Evolutionary conservation across 1,284 basidiomycete genomes (phyloP), one percentile per base, ranked within the genome.

Genomic region (Sanguinoderma infundibulare): DNA sequence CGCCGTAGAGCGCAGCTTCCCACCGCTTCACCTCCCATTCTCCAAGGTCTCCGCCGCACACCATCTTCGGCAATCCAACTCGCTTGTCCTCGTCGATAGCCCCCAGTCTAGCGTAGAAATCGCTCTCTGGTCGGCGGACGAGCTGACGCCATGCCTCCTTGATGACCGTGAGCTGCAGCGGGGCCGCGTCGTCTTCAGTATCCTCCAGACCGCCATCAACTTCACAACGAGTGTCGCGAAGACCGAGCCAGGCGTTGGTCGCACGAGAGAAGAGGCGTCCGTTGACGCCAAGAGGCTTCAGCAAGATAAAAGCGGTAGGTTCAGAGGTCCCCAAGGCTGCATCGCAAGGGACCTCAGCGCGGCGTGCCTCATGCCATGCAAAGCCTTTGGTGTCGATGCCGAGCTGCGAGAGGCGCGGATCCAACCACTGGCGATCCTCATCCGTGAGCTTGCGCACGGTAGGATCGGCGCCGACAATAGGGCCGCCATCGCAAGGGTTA

Each of bases 131-230:
- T 3, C 9, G 47, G 0, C 56, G 53, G 1, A 55, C 34, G 5
- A 60, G 15, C 47, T 62, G 57, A 1, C 63, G 58, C 65, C 67
- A 66, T 2, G 67, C 40, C 17, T 68, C 67, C 60, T 68, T 68
- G 47, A 68, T 22, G 35, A 62, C 24, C 2, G 39, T 32, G 5
- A 61, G 22, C 34, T 51, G 24, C 17, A 44, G 28, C 1, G 0
- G 26, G 4, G 44, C 2, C 22, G 14, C 26, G 8, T 17, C 24
- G 24, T 44, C 26, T 4, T 36, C 35, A 26, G n/a, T n/a, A 38
- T 15, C 39, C 14, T 42, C 20, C 15, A 34, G 3, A 8, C 12
- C 2, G 7, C 50, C 22, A 14, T 39, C 34, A 5, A 6, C n/a
- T n/a, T 2, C 9, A 28, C 2, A 0, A 5, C 54, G 59, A 1